Percentiles rank a stretch among this genome's conserved stretches.
Conservation (phyloP, 768 basidiomycete genomes). For the Rhodosporidiobolus odoratus region DNA sequence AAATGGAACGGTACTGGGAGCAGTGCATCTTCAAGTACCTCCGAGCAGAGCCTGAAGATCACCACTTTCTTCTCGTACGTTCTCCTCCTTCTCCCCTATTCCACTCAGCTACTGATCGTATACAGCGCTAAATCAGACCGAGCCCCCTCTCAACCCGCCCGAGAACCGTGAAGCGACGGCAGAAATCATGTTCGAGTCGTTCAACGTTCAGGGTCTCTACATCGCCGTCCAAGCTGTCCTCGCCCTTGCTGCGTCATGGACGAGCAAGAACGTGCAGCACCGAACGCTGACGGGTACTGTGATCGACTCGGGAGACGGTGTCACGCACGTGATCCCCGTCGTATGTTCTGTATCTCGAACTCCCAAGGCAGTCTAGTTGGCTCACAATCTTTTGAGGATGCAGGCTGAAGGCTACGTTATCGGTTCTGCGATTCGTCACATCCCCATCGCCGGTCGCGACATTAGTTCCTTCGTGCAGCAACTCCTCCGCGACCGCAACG, state of each 20-base stretch:
- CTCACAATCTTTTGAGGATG: background rate
- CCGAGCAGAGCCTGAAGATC: slow-evolving; percentile 96
- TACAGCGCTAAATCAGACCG: slow-evolving; percentile 60
- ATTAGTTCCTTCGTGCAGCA: slow-evolving; percentile 95
- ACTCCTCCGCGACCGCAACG: slow-evolving; percentile 88
- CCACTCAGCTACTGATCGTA: background rate
- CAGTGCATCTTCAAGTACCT: slow-evolving; percentile 99
- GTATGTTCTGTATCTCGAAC: slow-evolving; percentile 37
- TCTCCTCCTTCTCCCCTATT: slow-evolving; percentile 18
- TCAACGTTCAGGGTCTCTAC: slow-evolving; percentile 97
- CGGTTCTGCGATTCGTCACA: slow-evolving; percentile 96
- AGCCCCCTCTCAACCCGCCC: slow-evolving; percentile 94
- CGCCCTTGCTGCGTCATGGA: slow-evolving; percentile 95
- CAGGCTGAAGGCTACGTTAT: slow-evolving; percentile 95
- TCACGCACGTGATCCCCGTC: slow-evolving; percentile 85
- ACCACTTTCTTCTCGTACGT: slow-evolving; percentile 90
- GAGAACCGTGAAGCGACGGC: slow-evolving; percentile 99
- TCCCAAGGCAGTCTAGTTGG: background rate
- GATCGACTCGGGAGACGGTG: slow-evolving; percentile 98
- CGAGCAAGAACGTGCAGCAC: slow-evolving; percentile 61
- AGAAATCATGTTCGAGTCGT: slow-evolving; percentile 99
- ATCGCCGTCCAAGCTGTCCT: slow-evolving; percentile 98
- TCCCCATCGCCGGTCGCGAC: slow-evolving; percentile 96
- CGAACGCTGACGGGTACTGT: slow-evolving; percentile 64
- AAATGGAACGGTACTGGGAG: slow-evolving; percentile 99